A percentile compares a stretch with the other conserved stretches of the same genome.
Evolutionary conservation across 2,329 filamentous ascomycete genomes (phyloP).

Genomic region (Colletotrichum sp.): DNA sequence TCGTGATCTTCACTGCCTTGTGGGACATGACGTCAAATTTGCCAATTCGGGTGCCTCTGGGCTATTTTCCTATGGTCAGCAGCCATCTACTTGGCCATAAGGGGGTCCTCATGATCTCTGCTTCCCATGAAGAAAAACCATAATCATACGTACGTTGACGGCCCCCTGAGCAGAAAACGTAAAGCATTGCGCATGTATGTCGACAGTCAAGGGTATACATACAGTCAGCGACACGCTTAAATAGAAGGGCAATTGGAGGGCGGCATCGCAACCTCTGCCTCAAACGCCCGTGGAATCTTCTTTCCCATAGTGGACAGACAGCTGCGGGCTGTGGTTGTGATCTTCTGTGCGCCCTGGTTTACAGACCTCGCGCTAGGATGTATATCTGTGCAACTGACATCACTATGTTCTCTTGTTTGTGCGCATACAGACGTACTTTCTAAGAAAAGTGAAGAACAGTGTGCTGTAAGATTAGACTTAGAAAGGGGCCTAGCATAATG

Average conservation of each 20-base stretch:
- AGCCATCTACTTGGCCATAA: not conserved
- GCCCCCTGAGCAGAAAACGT: not conserved
- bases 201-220: not conserved
- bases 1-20: not conserved
- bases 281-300: not conserved
- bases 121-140: not conserved
- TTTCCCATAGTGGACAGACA: not conserved
- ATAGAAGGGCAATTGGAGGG: not conserved
- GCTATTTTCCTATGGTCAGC: not conserved
- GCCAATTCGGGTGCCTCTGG: not conserved
- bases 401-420: not conserved
- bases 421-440: not conserved
- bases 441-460: not conserved
- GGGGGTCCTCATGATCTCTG: not conserved
- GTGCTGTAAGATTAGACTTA: not conserved
- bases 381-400: not conserved
- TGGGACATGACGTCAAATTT: fast-evolving
- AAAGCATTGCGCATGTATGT: not conserved
- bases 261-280: not conserved
- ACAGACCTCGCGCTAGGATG: not conserved
- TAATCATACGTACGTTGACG: not conserved
- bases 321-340: not conserved
- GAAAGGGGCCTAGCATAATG: too few species aligned
- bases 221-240: not conserved
- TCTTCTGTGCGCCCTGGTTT: not conserved